Evolutionary conservation across 345 rosid genomes (phyloP), one percentile per base, ranked within the genome.

Genomic region (Camelina neglecta): DNA sequence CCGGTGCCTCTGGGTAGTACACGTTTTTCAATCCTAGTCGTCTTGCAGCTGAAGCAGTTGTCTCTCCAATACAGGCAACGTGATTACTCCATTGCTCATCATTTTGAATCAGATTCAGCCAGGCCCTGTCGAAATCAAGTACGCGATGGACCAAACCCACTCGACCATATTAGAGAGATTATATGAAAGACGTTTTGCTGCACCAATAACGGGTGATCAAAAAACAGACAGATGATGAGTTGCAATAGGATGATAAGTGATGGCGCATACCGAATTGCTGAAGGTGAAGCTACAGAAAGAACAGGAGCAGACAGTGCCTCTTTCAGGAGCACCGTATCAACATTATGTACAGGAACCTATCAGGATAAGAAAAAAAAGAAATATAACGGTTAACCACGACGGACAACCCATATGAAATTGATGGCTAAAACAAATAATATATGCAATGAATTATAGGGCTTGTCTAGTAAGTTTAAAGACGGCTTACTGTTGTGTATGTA

Each of bases 61-160:
- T 95, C 85, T 95, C 97, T 49, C 99, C 99, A 31, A 95, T 92
- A 71, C 97, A 95, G 47, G 91, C 99, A 64, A 90, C 82, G 29
- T 85, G 86, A 77, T 86, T 87, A 77, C 73, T 75, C 89, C 95
- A 89, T 11, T 74, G 70, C 73, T 84, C 82, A 31, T 58, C 69
- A 65, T 90, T 88, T 54, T 83, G 71, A 79, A 88, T 84, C 62
- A 95, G 82, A 81, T 80, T 75, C 74, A 85, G 71, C 99, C 97
- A 92, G 68, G 97, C 89, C 60, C 97, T 92, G 89, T 60, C 11
- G 73, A 76, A 84, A 66, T 33, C 58, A 48, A 69, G 53, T 42
- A 44, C 68, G 45, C 15, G 11, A 73, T 60, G 47, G 48, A 72
- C 47, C 71, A 65, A 70, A 65, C 41, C 67, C 62, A 62, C 12